Conservation (phyloP, 139 green algal genomes). For the Zygnema cylindricum region DNA sequence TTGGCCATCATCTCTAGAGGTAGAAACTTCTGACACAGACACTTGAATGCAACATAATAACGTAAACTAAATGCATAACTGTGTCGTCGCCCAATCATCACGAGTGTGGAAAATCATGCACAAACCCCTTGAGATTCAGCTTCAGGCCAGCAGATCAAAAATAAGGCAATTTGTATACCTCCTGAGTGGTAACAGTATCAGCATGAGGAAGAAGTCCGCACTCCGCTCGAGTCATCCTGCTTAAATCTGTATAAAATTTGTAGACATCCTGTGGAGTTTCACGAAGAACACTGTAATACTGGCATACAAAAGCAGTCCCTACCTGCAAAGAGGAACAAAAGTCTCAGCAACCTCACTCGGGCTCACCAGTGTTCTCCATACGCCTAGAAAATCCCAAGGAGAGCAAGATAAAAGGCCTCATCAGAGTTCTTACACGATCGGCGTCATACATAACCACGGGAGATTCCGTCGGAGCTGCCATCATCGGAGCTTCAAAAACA, state of each 20-base stretch:
- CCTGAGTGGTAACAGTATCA: slow-evolving; percentile 46
- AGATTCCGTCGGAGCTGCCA: neutral
- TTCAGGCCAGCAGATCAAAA: slow-evolving; percentile 20
- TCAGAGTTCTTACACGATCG: neutral
- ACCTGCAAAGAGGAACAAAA: slow-evolving; percentile 66
- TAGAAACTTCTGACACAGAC: neutral
- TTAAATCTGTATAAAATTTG: slow-evolving; percentile 86
- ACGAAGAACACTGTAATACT: slow-evolving; percentile 86
- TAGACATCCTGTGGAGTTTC: slow-evolving; percentile 74
- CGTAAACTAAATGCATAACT: neutral
- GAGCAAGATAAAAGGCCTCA: neutral
- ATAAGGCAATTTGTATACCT: neutral
- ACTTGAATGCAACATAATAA: neutral
- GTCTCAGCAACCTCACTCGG: no score
- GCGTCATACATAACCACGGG: neutral
- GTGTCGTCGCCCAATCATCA: neutral
- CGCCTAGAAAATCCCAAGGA: neutral
- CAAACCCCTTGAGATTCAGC: slow-evolving; percentile 30
- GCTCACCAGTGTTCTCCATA: no score
- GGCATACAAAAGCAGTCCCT: slow-evolving; percentile 81
- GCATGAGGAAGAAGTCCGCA: slow-evolving; percentile 36
- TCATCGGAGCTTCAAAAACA: neutral
- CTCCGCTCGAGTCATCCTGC: slow-evolving; percentile 71
- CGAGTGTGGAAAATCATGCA: no score
- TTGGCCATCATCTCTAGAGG: slow-evolving; percentile 8